These are phyloP conservation scores for Metschnikowia similis DNA, from an alignment of 805 yeast species.

Conservation along the genomic window DNA sequence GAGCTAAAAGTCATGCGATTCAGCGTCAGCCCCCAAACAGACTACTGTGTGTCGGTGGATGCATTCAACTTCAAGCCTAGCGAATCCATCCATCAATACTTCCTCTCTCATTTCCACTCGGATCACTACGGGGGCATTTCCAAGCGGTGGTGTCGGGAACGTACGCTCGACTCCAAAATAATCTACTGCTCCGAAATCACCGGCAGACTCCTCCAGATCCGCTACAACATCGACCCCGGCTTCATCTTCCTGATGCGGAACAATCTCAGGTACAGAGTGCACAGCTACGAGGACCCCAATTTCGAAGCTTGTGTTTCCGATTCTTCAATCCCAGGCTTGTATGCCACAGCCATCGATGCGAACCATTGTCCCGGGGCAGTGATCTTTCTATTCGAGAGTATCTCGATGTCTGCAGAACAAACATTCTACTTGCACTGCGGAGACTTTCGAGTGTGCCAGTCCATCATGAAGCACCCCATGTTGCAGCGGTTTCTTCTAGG, in stretches of 20 bases:
- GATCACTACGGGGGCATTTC: constrained; percentile 91
- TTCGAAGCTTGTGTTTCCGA: constrained; percentile 17
- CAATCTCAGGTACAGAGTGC: constrained; percentile 36
- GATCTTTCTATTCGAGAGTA: constrained; percentile 63
- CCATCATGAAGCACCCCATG: constrained; percentile 42
- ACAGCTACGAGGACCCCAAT: constrained; percentile 10
- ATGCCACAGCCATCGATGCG: constrained; percentile 70
- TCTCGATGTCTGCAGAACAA: constrained; percentile 18
- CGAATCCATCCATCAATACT: constrained; percentile 46
- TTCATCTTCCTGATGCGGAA: constrained; percentile 38
- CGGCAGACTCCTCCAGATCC: constrained; percentile 47
- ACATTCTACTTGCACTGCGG: constrained; percentile 75
- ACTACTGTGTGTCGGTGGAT: constrained; percentile 54
- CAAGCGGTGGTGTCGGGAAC: constrained; percentile 61
- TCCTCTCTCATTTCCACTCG: constrained; percentile 82
- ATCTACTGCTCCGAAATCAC: constrained; percentile 76
- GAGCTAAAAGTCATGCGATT: constrained; percentile 50
- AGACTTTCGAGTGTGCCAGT: constrained; percentile 72
- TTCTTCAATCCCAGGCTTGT: constrained; percentile 28
- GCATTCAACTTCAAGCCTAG: constrained; percentile 55
- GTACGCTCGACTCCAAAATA: constrained; percentile 46
- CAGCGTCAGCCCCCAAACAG: constrained; percentile 14
- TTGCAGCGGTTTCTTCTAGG: constrained; percentile 18
- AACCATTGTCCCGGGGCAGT: constrained; percentile 98
- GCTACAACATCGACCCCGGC: constrained; percentile 53